Base-by-base conservation (phyloP, 2,329 filamentous ascomycete species). In the Apiospora pterosperma region DNA sequence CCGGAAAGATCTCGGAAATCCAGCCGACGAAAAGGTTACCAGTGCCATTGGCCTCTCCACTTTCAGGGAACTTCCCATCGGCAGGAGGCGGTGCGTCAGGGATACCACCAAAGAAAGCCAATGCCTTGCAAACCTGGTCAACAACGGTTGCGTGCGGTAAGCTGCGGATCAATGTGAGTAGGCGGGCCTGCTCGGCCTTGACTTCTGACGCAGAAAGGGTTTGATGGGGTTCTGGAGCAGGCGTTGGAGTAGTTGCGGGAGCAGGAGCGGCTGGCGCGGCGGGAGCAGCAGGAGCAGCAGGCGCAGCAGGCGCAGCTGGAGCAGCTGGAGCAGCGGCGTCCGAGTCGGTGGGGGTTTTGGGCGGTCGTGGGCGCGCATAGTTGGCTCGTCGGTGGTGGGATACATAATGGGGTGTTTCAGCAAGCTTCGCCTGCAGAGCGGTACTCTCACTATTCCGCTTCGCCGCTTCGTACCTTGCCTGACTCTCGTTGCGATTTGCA, bases 71-170 rank as follows among this genome's bases (percentile, higher is more conserved):
- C 2, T 75, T 76, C 19, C 78, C 80, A 67, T 83, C 79, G 34
- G 80, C 74, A 0, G 81, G 79, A n/a, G 83, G 81, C 8, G 84
- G 83, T 5, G 82, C 83, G 34, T 82, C 83, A 41, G 86, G 85
- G 58, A 85, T 81, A 31, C 87, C 86, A 8, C 88, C 87, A 74
- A 89, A 90, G 69, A 87, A 89, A n/a, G 84, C 82, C 63, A 90
- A 72, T 2, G 85, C 87, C 69, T 84, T 88, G 71, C 85, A 89
- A 38, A 90, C 77, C 70, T 88, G 86, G 66, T 89, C 86, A 23
- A 89, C 86, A 0, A 90, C 84, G 3, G 80, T 77, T 10, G 81
- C 70, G 11, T 87, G 87, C 67, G 85, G 81, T 12, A 89, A 76
- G 48, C 80, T 84, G 59, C 84, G 81, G 23, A 90, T 74, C 14